Evolutionary conservation across 169 alveolate genomes (phyloP).

Genomic region (Babesia caballi): DNA sequence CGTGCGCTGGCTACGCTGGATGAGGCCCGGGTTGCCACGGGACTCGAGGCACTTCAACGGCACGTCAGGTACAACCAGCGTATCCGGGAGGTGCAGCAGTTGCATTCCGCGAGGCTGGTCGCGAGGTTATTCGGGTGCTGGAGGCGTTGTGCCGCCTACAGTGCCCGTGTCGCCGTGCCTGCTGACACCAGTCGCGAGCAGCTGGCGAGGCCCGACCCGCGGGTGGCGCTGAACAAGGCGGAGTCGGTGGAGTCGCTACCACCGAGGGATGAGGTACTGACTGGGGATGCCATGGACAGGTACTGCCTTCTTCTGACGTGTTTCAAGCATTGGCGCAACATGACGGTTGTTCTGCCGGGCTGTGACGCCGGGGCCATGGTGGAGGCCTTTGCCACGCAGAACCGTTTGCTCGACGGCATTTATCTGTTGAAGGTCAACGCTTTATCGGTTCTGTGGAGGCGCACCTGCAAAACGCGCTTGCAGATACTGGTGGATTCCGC

Average conservation of each 20-base stretch:
- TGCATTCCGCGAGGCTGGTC: not conserved
- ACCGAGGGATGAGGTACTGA: not conserved
- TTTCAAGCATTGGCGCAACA: slow-evolving; percentile 39
- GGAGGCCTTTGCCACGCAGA: not conserved
- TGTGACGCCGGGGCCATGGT: not conserved
- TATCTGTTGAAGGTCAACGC: slow-evolving; percentile 20
- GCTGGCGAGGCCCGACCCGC: not conserved
- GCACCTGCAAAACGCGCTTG: slow-evolving; percentile 25
- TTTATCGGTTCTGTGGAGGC: not conserved
- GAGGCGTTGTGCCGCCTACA: slow-evolving; percentile 15
- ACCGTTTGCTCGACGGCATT: slow-evolving; percentile 11
- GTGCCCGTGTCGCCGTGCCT: not conserved
- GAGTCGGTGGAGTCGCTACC: not conserved
- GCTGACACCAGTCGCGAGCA: not conserved
- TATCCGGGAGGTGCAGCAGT: not conserved
- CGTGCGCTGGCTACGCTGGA: not conserved
- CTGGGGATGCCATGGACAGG: slow-evolving; percentile 2
- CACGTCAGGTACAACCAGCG: not conserved
- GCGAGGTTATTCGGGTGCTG: not conserved
- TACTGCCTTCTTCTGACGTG: slow-evolving; percentile 6
- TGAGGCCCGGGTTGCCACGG: slow-evolving; percentile 3
- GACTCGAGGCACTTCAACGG: slow-evolving; percentile 10
- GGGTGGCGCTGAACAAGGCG: not conserved
- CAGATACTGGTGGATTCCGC: not conserved
- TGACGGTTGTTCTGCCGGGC: slow-evolving; percentile 13